A percentile compares a stretch with the other conserved stretches of the same genome.
phyloP scores from a whole-genome alignment of 2,329 filamentous ascomycete genomes.

The Aspergillus viridinutans region DNA sequence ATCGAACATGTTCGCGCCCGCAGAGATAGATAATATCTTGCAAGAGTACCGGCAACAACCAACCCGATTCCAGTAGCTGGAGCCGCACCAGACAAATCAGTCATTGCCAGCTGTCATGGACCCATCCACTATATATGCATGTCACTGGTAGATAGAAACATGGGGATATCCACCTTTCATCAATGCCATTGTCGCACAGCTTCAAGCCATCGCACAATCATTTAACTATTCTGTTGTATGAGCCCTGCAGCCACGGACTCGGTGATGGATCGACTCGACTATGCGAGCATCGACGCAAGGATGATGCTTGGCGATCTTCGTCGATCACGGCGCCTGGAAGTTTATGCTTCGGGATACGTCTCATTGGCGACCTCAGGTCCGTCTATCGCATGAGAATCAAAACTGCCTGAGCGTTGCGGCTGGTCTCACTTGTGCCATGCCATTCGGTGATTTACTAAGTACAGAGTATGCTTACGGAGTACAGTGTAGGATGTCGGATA shows the following conservation, averaged over 20 bases:
- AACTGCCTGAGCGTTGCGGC: background rate
- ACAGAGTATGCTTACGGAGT: background rate
- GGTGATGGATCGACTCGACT: constrained; percentile 6
- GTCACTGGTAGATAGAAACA: background rate
- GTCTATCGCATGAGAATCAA: background rate
- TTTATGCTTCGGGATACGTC: background rate
- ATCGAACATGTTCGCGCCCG: background rate
- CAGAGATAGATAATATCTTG: background rate
- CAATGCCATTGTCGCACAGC: background rate
- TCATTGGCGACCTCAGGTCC: background rate
- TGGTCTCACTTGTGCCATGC: background rate
- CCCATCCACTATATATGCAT: constrained; percentile 3
- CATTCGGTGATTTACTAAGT: background rate
- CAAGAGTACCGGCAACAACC: background rate
- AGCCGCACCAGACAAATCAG: constrained; percentile 8
- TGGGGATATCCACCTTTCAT: background rate
- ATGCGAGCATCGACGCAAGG: constrained; percentile 4
- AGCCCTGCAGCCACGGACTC: background rate
- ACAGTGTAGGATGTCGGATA: background rate
- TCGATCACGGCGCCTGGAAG: constrained; percentile 4
- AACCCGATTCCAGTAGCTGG: background rate
- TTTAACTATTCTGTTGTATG: background rate
- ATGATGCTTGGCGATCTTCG: background rate
- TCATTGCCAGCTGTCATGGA: constrained; percentile 12
- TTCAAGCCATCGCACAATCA: background rate